phyloP scores from a whole-genome alignment of 2,329 filamentous ascomycete species.

The Fusarium albidum region DNA sequence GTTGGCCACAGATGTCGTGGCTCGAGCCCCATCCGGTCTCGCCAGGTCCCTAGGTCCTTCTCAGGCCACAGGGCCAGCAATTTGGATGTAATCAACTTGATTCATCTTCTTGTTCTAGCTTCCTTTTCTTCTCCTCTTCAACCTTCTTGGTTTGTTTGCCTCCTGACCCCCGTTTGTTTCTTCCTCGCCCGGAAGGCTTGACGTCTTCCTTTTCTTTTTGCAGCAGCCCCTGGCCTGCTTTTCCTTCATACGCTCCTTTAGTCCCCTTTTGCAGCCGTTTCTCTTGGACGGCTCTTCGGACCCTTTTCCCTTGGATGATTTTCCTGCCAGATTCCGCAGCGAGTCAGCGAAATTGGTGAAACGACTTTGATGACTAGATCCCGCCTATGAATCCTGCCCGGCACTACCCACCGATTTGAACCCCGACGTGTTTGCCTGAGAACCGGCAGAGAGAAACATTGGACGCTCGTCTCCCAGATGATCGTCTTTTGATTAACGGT shows the following conservation, averaged over 20 bases:
- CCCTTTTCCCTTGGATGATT: background rate
- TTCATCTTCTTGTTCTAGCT: constrained; percentile 15
- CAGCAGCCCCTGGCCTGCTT: constrained; percentile 16
- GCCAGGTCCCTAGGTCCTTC: constrained; percentile 10
- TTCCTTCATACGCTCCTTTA: constrained; percentile 30
- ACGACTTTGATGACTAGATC: constrained; percentile 8
- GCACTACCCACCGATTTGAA: background rate
- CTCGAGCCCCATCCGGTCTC: constrained; percentile 22
- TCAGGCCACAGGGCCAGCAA: background rate
- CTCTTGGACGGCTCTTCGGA: background rate
- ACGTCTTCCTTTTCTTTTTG: constrained; percentile 32
- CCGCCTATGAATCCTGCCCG: constrained; percentile 1
- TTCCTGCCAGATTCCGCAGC: background rate
- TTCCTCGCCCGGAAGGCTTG: constrained; percentile 32
- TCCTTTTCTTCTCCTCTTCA: constrained; percentile 7
- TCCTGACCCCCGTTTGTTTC: constrained; percentile 16
- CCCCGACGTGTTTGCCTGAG: constrained; percentile 3
- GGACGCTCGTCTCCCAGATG: constrained; percentile 1
- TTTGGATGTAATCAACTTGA: constrained; percentile 6
- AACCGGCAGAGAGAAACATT: constrained; percentile 8
- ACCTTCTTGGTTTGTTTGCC: constrained; percentile 7
- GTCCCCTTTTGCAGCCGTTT: background rate
- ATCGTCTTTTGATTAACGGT: constrained; percentile 12
- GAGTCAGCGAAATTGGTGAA: background rate
- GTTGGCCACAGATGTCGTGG: constrained; percentile 24